Evolutionary conservation across 164 flowering plant genomes (phyloP), one percentile per base, ranked within the genome.

Genomic region (Tetrastigma voinierianum): DNA sequence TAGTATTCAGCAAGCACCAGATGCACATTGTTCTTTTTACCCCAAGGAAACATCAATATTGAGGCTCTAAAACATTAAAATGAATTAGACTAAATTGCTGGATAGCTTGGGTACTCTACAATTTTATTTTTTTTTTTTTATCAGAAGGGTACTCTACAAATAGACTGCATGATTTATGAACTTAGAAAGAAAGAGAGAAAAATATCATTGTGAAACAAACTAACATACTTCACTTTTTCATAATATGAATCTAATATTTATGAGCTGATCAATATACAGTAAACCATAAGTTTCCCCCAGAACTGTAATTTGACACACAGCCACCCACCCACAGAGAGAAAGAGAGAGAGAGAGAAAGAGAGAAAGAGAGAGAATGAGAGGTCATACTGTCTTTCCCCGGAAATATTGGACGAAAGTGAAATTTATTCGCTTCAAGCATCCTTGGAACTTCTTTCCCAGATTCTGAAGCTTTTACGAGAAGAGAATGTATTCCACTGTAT

Each of bases 361-460:
- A 44, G 20, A 57, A 51, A 59, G 64, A 61, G 43, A 64, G 71
- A 65, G 70, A 72, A 64, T 48, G 65, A 68, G 61, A 46, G 49
- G 52, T 3, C 69, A 61, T 70, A 89, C 99, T 82, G 78, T 83
- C 86, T 76, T 76, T 83, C 44, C 80, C 84, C 11, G 90, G 84
- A 44, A 82, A 51, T 49, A 86, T 77, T 51, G 96, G 98, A 62
- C 88, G 96, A 51, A 84, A 88, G 70, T 84, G 87, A 74, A 92
- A 67, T 62, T 90, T 89, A 75, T 87, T 90, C 46, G 96, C 98
- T 77, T 95, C 99, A 58, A 95, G 94, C 99, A 95, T 93, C 76
- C 90, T 80, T 11, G 96, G 96, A 64, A 95, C 90, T 77, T 92
- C 96, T 81, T 78, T 85, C 59, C 99, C 97, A 46, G 89, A 84